Conservation (phyloP, 495 filamentous ascomycete species). For the Aspergillus funiculosus region DNA sequence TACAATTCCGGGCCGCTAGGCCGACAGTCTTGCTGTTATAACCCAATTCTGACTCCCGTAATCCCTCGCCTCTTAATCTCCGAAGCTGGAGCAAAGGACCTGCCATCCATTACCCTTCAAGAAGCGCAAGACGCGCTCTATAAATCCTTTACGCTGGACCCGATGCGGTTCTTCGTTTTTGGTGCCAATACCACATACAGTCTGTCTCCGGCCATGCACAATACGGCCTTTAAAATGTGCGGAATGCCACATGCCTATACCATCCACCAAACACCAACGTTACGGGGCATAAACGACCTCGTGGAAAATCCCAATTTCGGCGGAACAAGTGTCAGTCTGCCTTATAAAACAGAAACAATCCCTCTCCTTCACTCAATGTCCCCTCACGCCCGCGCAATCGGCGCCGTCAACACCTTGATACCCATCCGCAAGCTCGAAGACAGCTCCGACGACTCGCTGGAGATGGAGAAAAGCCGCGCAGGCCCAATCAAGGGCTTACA, state of each 20-base stretch:
- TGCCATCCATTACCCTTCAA: constrained; percentile 37
- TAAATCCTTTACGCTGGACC: constrained; percentile 53
- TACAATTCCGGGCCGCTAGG: constrained; percentile 67
- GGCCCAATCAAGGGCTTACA: constrained; percentile 61
- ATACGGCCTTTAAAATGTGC: constrained; percentile 61
- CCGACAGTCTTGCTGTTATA: constrained; percentile 57
- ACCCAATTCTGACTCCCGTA: constrained; percentile 60
- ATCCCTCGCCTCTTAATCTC: constrained; percentile 28
- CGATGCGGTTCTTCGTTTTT: constrained; percentile 41
- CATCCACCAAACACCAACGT: constrained; percentile 57
- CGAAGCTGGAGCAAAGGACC: constrained; percentile 20
- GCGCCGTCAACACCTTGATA: constrained; percentile 70
- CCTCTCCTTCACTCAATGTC: constrained; percentile 62
- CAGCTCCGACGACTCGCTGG: constrained; percentile 42
- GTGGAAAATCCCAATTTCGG: constrained; percentile 62
- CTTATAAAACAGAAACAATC: constrained; percentile 71
- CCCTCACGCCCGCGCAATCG: constrained; percentile 69
- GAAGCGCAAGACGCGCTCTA: constrained; percentile 43
- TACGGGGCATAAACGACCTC: constrained; percentile 61
- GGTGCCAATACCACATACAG: constrained; percentile 42
- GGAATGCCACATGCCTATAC: constrained; percentile 70
- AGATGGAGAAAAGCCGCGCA: constrained; percentile 54
- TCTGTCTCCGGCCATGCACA: constrained; percentile 56
- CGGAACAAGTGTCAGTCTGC: constrained; percentile 65
- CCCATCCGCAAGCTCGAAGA: constrained; percentile 57